These are phyloP conservation scores for Bombardia bombarda DNA, from an alignment of 495 filamentous ascomycete species.

Conservation along the genomic window DNA sequence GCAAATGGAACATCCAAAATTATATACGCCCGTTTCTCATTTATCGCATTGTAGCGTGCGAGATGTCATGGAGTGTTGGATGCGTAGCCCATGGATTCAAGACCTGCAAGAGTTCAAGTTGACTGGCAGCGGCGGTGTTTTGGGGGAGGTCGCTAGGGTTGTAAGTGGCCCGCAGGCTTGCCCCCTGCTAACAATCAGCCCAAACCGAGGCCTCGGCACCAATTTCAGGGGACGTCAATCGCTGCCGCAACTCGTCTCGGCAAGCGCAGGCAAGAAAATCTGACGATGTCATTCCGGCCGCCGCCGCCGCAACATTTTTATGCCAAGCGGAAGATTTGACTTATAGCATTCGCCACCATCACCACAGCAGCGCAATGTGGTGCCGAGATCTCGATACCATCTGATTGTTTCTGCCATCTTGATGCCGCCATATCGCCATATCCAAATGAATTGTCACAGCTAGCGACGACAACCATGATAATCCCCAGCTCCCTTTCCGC, in stretches of 20 bases:
- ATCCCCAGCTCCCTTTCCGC: constrained; percentile 18
- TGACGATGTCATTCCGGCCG: neutral
- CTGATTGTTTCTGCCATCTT: neutral
- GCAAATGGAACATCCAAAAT: no score
- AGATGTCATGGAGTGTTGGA: no score
- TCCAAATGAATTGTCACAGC: neutral
- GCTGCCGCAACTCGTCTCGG: no score
- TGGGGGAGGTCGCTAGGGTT: no score
- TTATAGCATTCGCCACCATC: neutral
- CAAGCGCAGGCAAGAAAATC: neutral
- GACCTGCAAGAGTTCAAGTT: no score
- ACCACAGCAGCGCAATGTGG: neutral
- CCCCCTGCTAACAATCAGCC: neutral
- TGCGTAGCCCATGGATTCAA: no score
- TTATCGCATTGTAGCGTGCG: no score
- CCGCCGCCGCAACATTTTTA: neutral
- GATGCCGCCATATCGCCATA: neutral
- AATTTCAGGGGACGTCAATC: neutral
- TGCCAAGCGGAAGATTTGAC: neutral
- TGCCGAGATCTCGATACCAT: neutral
- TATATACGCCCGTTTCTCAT: no score
- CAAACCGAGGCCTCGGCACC: neutral
- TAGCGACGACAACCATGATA: constrained; percentile 1
- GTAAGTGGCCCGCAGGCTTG: no score
- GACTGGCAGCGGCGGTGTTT: no score